Percentiles rank a stretch among this genome's conserved stretches.
These are phyloP conservation scores for Hapsidospora chrysogenum DNA, from an alignment of 495 filamentous ascomycete species.

Conservation along the genomic window DNA sequence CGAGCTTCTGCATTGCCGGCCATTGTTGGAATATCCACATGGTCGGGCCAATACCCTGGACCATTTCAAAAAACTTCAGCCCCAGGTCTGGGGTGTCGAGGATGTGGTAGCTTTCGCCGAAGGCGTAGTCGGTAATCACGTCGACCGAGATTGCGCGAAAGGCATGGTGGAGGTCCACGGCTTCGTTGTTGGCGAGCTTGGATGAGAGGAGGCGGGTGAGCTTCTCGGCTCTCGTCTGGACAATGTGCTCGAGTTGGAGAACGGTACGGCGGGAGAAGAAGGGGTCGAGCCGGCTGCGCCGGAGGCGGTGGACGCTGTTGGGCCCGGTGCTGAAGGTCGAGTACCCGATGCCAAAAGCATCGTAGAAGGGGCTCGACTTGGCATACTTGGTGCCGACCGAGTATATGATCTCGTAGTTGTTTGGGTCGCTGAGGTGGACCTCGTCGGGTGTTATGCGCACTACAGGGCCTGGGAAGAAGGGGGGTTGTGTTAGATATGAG, in stretches of 20 bases:
- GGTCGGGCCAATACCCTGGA: too few species aligned
- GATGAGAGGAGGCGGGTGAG: not conserved
- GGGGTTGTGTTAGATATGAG: too few species aligned
- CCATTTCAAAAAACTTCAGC: too few species aligned
- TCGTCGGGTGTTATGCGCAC: constrained; percentile 22
- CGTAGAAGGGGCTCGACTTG: constrained; percentile 11
- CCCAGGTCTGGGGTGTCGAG: constrained; percentile 7
- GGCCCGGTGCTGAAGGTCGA: too few species aligned
- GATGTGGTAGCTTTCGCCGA: constrained; percentile 14
- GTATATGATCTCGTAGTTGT: constrained; percentile 22
- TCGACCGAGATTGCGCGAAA: constrained; percentile 22
- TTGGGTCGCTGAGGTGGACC: constrained; percentile 21
- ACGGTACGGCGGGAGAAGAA: constrained; percentile 25
- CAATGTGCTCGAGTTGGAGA: constrained; percentile 14
- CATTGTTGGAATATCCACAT: too few species aligned
- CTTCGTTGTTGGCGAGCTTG: constrained; percentile 1
- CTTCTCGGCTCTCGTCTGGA: constrained; percentile 2
- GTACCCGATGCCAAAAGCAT: constrained; percentile 6
- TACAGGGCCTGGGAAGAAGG: too few species aligned
- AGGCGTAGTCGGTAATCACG: constrained; percentile 26
- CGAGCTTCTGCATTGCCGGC: too few species aligned
- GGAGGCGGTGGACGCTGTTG: constrained; percentile 15
- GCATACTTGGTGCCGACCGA: constrained; percentile 11
- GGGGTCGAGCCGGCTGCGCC: constrained; percentile 17
- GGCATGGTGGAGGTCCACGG: constrained; percentile 13